Evolutionary conservation across 371 early-diverging fungal genomes (phyloP).

Genomic region (Coemansia sp.): DNA sequence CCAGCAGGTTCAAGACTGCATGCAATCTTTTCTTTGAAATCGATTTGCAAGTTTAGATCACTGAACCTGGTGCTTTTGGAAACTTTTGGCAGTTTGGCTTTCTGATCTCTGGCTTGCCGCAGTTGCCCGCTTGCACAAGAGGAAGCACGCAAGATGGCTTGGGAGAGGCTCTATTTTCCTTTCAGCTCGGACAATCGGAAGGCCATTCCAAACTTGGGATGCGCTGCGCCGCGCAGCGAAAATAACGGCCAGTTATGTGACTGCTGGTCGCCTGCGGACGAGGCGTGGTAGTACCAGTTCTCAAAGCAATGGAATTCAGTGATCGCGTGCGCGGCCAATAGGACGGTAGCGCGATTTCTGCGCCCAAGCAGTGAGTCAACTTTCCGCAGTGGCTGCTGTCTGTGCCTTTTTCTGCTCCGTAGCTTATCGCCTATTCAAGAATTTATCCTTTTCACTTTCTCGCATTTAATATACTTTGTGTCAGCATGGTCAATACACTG

Average conservation of each 20-base stretch:
- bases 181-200: not conserved
- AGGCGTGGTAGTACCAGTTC: not conserved
- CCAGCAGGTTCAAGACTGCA: not conserved
- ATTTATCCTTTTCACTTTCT: not conserved
- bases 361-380: not conserved
- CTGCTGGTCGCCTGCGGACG: not conserved
- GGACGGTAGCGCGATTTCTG: not conserved
- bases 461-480: not conserved
- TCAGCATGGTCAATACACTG: slow-evolving; percentile 31
- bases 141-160: not conserved
- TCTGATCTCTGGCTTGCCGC: too few species aligned
- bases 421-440: too few species aligned
- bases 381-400: not conserved
- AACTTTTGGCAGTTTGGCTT: not conserved
- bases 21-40: slow-evolving; percentile 2
- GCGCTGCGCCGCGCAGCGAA: not conserved
- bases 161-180: not conserved
- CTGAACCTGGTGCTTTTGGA: not conserved
- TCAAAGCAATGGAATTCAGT: not conserved
- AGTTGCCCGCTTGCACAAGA: not conserved
- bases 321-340: slow-evolving; percentile 2
- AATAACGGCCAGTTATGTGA: not conserved
- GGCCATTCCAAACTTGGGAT: not conserved
- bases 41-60: slow-evolving; percentile 1
- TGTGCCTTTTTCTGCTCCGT: slow-evolving; percentile 4